Evolutionary conservation across 2,329 filamentous ascomycete species (phyloP).

Genomic region (Hymenoscyphus scutula): DNA sequence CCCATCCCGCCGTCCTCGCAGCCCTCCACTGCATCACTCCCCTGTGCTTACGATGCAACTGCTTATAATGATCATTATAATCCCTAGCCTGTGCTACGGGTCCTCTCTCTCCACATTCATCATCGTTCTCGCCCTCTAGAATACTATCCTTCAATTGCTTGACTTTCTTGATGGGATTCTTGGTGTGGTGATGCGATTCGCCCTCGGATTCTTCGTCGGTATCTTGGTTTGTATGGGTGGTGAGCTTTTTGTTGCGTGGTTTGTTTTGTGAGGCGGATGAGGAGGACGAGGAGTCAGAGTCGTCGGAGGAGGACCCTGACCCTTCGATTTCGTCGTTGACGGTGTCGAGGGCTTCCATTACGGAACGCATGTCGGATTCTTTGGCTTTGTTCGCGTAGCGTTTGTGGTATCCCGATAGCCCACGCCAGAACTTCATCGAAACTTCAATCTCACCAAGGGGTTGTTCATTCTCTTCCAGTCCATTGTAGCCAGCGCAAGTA

Average conservation of each 20-base stretch:
- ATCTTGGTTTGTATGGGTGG: conserved; percentile 4
- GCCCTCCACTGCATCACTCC: conserved; percentile 70
- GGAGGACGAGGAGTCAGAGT: conserved; percentile 11
- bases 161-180: conserved; percentile 22
- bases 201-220: background rate
- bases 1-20: conserved; percentile 53
- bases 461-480: conserved; percentile 50
- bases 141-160: conserved; percentile 27
- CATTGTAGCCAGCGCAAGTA: conserved; percentile 37
- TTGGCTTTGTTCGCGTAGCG: conserved; percentile 49
- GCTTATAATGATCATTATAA: conserved; percentile 57
- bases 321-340: conserved; percentile 52
- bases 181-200: conserved; percentile 11
- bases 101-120: conserved; percentile 46
- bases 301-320: conserved; percentile 6
- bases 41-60: conserved; percentile 62
- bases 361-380: conserved; percentile 53
- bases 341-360: conserved; percentile 63
- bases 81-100: conserved; percentile 53
- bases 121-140: conserved; percentile 40
- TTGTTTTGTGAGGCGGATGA: conserved; percentile 12
- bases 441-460: conserved; percentile 56
- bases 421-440: conserved; percentile 58
- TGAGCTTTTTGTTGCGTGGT: background rate
- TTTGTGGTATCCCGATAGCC: conserved; percentile 47